These are phyloP conservation scores for Pseudogymnoascus sp. DNA, from an alignment of 2,329 filamentous ascomycete genomes.

Conservation along the genomic window DNA sequence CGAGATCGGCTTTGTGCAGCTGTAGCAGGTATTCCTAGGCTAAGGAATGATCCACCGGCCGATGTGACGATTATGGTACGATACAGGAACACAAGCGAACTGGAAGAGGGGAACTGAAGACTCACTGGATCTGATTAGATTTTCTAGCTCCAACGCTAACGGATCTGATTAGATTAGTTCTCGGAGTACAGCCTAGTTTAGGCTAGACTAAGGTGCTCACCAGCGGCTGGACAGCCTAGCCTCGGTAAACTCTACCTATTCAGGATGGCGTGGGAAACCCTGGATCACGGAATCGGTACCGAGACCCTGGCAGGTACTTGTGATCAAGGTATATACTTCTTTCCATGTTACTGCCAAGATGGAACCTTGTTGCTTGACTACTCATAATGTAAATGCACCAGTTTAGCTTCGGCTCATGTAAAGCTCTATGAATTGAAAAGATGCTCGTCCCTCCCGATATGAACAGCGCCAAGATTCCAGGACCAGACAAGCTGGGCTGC, in stretches of 20 bases:
- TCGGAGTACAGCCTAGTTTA: background rate
- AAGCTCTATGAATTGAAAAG: conserved; percentile 1
- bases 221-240: background rate
- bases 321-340: background rate
- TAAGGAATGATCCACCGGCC: background rate
- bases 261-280: background rate
- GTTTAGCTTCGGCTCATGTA: background rate
- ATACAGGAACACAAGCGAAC: background rate
- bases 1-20: conserved; percentile 4
- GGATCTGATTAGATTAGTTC: conserved; percentile 5
- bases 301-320: background rate
- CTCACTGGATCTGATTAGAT: conserved; percentile 3
- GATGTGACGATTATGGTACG: background rate
- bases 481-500: background rate
- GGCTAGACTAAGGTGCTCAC: background rate
- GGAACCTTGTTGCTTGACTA: conserved; percentile 6
- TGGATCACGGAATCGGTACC: background rate
- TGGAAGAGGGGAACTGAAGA: background rate
- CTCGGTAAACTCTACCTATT: conserved; percentile 2
- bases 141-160: background rate
- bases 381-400: conserved; percentile 3
- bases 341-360: background rate
- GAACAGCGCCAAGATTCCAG: conserved; percentile 10
- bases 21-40: background rate
- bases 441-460: background rate